These are phyloP conservation scores for Jamesozyma hellenica DNA, from an alignment of 805 yeast genomes.

Conservation along the genomic window DNA sequence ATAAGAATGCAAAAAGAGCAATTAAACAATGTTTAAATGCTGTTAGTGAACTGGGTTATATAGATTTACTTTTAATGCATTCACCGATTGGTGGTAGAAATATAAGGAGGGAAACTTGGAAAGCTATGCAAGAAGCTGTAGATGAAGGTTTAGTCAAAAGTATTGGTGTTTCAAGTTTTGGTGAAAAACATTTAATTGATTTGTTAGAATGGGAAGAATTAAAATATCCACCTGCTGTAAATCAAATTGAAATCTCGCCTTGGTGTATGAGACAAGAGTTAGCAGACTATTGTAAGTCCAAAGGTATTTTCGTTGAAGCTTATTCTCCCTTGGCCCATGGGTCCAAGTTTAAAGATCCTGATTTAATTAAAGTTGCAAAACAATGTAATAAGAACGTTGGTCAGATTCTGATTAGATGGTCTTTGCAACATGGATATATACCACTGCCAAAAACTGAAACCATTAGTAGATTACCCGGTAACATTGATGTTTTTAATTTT, in stretches of 20 bases:
- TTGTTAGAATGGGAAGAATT: conserved; percentile 47
- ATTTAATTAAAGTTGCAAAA: conserved; percentile 39
- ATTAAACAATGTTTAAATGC: conserved; percentile 44
- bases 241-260: conserved; percentile 78
- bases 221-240: conserved; percentile 54
- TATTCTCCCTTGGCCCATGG: conserved; percentile 74
- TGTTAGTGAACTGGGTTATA: conserved; percentile 50
- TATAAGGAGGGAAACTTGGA: conserved; percentile 52
- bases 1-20: conserved; percentile 45
- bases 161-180: conserved; percentile 74
- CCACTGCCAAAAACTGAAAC: conserved; percentile 61
- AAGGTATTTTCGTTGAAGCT: conserved; percentile 58
- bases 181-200: conserved; percentile 48
- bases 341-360: conserved; percentile 44
- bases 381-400: conserved; percentile 43
- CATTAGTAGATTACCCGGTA: conserved; percentile 40
- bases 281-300: conserved; percentile 45
- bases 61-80: conserved; percentile 62
- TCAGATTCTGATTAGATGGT: conserved; percentile 65
- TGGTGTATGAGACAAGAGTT: conserved; percentile 65
- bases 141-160: conserved; percentile 47
- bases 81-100: conserved; percentile 44
- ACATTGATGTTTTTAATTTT: conserved; percentile 47
- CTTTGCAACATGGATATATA: conserved; percentile 57
- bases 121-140: conserved; percentile 66